A percentile compares a stretch with the other conserved stretches of the same genome.
phyloP scores from a whole-genome alignment of 1,284 basidiomycete genomes.

The Naganishia cerealis region DNA sequence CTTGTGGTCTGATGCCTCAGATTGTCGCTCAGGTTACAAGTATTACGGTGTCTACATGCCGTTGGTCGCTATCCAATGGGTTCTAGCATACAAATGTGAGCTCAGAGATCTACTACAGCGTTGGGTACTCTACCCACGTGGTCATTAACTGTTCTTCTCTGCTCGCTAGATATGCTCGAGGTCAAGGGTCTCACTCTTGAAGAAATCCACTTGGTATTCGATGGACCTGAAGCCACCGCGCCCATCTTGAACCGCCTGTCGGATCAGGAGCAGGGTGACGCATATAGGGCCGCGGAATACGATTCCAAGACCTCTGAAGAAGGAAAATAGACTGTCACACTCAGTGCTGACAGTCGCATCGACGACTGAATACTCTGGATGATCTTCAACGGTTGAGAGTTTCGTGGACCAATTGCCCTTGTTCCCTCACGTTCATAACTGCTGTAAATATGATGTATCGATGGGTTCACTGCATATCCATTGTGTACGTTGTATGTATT shows the following conservation, averaged over 20 bases:
- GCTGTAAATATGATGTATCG: not conserved
- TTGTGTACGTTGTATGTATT: too few species aligned
- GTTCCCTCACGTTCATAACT: too few species aligned
- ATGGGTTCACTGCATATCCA: conserved; percentile 10
- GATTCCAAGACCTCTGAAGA: conserved; percentile 24
- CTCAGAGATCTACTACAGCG: not conserved
- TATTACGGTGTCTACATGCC: conserved; percentile 53
- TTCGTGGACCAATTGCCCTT: not conserved
- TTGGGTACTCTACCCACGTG: not conserved
- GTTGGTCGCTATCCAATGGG: conserved; percentile 47
- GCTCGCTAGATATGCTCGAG: conserved; percentile 49
- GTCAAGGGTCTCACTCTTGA: conserved; percentile 53
- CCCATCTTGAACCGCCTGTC: conserved; percentile 9
- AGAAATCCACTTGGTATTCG: conserved; percentile 50
- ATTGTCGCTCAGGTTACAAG: conserved; percentile 40
- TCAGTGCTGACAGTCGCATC: not conserved
- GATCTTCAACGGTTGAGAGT: not conserved
- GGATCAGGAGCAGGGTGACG: conserved; percentile 5
- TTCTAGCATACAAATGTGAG: conserved; percentile 40
- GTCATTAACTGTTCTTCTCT: conserved; percentile 14
- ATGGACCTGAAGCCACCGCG: conserved; percentile 37
- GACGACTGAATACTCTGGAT: not conserved
- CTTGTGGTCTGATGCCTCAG: not conserved
- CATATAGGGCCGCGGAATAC: conserved; percentile 10
- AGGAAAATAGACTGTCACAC: conserved; percentile 1